phyloP scores from a whole-genome alignment of 768 basidiomycete genomes.

The Auricularia cornea region DNA sequence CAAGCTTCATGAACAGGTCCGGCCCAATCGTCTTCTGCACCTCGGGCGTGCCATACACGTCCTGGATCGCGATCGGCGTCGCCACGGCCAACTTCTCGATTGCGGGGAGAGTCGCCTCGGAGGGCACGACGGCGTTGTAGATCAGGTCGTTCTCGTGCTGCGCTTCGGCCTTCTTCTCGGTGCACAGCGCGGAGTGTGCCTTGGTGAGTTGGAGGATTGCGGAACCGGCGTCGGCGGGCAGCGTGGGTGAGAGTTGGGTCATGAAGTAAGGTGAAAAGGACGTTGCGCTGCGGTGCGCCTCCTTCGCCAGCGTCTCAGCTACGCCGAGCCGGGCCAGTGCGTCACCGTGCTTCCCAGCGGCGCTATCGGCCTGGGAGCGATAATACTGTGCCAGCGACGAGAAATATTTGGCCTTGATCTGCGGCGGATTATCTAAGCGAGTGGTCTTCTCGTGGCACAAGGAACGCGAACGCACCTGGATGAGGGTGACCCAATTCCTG shows the following conservation, averaged over 20 bases:
- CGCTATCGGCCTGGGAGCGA: constrained; percentile 68
- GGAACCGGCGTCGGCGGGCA: constrained; percentile 79
- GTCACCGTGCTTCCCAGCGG: constrained; percentile 77
- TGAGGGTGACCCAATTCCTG: constrained; percentile 81
- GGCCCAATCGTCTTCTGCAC: constrained; percentile 92
- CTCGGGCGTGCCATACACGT: constrained; percentile 82
- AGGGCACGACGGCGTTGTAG: constrained; percentile 84
- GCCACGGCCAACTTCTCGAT: constrained; percentile 83
- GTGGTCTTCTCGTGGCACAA: not conserved
- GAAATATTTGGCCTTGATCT: constrained; percentile 92
- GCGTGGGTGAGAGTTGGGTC: constrained; percentile 63
- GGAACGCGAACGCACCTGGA: constrained; percentile 47
- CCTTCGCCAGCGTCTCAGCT: constrained; percentile 75
- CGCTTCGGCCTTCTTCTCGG: constrained; percentile 67
- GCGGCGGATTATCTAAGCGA: not conserved
- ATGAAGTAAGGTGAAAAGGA: constrained; percentile 66
- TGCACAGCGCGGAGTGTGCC: constrained; percentile 65
- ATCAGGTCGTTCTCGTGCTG: constrained; percentile 93
- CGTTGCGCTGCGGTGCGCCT: constrained; percentile 61
- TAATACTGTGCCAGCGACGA: constrained; percentile 80
- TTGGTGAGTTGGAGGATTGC: constrained; percentile 79
- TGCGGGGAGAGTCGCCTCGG: constrained; percentile 64
- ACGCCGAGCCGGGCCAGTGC: constrained; percentile 70
- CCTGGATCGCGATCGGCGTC: constrained; percentile 84
- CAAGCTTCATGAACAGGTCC: constrained; percentile 78